These are phyloP conservation scores for Fusarium irregulare DNA, from an alignment of 2,329 filamentous ascomycete genomes.

Conservation along the genomic window DNA sequence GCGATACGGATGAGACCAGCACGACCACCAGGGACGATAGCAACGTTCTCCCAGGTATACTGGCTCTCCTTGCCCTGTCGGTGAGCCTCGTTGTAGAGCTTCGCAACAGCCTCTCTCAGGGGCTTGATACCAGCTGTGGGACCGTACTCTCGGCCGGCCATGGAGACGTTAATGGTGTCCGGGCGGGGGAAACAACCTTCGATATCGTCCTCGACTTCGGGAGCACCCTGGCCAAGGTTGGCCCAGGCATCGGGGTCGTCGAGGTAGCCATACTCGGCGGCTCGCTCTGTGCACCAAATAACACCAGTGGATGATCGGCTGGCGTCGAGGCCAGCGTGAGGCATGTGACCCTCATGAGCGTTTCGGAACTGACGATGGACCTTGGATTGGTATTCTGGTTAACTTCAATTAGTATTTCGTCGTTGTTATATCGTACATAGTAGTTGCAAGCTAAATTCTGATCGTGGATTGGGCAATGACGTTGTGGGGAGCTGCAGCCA, in stretches of 20 bases:
- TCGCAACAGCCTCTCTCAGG: constrained; percentile 87
- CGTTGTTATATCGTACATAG: background rate
- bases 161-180: constrained; percentile 78
- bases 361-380: constrained; percentile 90
- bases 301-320: constrained; percentile 91
- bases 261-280: constrained; percentile 86
- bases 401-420: background rate
- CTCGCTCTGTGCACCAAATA: constrained; percentile 91
- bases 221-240: constrained; percentile 93
- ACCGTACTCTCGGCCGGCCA: constrained; percentile 87
- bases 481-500: constrained; percentile 32
- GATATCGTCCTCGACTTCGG: constrained; percentile 94
- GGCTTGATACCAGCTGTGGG: constrained; percentile 95
- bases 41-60: constrained; percentile 98
- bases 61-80: constrained; percentile 86
- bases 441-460: background rate
- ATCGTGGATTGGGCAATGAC: constrained; percentile 27
- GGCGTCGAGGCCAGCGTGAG: constrained; percentile 90
- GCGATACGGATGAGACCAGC: constrained; percentile 95
- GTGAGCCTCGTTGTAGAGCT: constrained; percentile 93
- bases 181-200: constrained; percentile 88
- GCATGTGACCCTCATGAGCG: constrained; percentile 89
- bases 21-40: constrained; percentile 92
- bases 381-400: constrained; percentile 79
- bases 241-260: constrained; percentile 88